Evolutionary conservation across 2,329 filamentous ascomycete species (phyloP).

Genomic region (Nothophaeocryptopus gaeumannii): DNA sequence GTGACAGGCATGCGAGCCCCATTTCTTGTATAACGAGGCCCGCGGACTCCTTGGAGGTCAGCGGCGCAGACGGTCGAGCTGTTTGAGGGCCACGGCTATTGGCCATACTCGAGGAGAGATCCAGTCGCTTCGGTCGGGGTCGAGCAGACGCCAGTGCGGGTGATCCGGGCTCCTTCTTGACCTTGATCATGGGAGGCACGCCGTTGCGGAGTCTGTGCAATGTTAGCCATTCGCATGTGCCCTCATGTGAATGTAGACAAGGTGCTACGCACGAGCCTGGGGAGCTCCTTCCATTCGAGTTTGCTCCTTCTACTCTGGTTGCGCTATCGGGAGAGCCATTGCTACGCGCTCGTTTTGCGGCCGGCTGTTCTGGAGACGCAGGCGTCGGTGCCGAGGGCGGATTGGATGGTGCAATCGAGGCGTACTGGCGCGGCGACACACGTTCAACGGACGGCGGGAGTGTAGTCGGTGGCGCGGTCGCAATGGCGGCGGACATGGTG

Average conservation of each 20-base stretch:
- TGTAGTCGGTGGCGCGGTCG: constrained; percentile 39
- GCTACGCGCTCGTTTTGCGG: constrained; percentile 32
- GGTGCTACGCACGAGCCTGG: constrained; percentile 45
- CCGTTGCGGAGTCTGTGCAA: constrained; percentile 52
- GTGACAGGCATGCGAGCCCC: constrained; percentile 88
- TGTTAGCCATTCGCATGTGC: constrained; percentile 1
- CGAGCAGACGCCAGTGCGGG: constrained; percentile 72
- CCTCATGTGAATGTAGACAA: constrained; percentile 22
- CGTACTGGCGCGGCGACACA: constrained; percentile 43
- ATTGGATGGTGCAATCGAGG: constrained; percentile 40
- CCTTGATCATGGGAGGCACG: constrained; percentile 72
- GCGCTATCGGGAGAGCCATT: constrained; percentile 35
- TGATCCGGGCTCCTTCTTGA: constrained; percentile 93
- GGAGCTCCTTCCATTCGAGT: constrained; percentile 53
- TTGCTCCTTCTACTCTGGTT: constrained; percentile 28
- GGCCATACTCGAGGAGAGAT: constrained; percentile 60
- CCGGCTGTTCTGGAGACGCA: constrained; percentile 25
- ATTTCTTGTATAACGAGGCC: constrained; percentile 84
- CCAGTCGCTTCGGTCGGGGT: constrained; percentile 72
- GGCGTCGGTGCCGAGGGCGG: constrained; percentile 33
- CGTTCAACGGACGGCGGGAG: constrained; percentile 36
- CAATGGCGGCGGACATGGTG: constrained; percentile 49
- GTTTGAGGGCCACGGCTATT: constrained; percentile 40
- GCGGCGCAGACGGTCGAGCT: constrained; percentile 62
- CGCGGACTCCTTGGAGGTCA: constrained; percentile 71